These are phyloP conservation scores for Candida silvicultrix DNA, from an alignment of 805 yeast genomes.

Conservation along the genomic window DNA sequence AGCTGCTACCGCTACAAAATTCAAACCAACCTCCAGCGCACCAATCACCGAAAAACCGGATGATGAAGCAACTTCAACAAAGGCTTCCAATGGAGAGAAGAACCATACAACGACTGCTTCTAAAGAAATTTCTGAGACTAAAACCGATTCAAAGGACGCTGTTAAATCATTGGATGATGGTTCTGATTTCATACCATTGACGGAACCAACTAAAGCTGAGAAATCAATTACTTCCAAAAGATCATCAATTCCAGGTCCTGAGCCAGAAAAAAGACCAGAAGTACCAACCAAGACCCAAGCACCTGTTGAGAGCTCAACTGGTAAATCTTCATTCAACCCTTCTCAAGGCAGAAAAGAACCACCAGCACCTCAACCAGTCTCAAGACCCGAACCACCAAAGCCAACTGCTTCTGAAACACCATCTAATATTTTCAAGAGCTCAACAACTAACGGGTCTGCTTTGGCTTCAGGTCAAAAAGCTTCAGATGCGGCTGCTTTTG, in stretches of 20 bases:
- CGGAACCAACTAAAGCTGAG: neutral
- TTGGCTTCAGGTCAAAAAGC: neutral
- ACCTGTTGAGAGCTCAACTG: neutral
- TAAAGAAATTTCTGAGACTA: conserved; percentile 1
- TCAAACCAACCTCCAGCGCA: neutral
- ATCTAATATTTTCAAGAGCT: neutral
- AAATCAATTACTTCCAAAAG: neutral
- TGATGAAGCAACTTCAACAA: neutral
- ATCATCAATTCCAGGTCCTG: neutral
- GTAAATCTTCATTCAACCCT: too few relatives aligned
- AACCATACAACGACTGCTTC: neutral
- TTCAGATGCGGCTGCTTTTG: neutral
- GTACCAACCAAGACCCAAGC: neutral
- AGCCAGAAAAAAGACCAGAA: neutral
- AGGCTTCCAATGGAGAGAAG: neutral
- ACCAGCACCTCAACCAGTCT: neutral
- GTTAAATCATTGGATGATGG: neutral
- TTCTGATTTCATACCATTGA: neutral
- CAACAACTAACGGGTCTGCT: neutral
- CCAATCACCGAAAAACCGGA: neutral
- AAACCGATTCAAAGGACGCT: neutral
- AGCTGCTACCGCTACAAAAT: neutral
- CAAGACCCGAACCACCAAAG: neutral
- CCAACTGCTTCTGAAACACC: neutral
- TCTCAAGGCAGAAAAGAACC: neutral